phyloP scores from a whole-genome alignment of 2,329 filamentous ascomycete genomes.

The Fusarium chuoi region DNA sequence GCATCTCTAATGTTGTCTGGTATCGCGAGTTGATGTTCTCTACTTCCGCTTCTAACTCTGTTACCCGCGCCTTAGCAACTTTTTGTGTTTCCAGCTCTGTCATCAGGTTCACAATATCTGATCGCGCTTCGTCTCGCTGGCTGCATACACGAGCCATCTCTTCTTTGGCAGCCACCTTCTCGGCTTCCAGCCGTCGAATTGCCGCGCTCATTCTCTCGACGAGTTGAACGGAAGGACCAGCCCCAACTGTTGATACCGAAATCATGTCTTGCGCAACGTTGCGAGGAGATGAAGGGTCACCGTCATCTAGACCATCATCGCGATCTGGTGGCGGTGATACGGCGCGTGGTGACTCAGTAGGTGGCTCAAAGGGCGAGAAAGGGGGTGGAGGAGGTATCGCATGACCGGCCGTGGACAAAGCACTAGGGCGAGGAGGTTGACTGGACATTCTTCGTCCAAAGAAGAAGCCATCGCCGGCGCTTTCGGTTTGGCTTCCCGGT shows the following conservation, averaged over 20 bases:
- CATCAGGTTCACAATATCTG: conserved; percentile 91
- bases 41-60: conserved; percentile 74
- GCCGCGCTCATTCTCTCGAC: conserved; percentile 96
- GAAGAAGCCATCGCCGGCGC: conserved; percentile 52
- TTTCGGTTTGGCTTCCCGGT: conserved; percentile 61
- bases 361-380: conserved; percentile 60
- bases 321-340: conserved; percentile 56
- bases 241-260: conserved; percentile 87
- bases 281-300: conserved; percentile 66
- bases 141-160: conserved; percentile 81
- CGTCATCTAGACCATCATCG: conserved; percentile 63
- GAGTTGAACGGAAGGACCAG: conserved; percentile 91
- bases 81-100: conserved; percentile 81
- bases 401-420: conserved; percentile 52
- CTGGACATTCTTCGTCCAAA: conserved; percentile 61
- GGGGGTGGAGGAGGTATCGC: conserved; percentile 51
- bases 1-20: conserved; percentile 89
- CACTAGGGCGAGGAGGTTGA: conserved; percentile 58
- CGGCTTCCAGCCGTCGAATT: conserved; percentile 88
- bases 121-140: conserved; percentile 93
- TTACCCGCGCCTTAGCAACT: conserved; percentile 67
- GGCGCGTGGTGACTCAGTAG: conserved; percentile 49
- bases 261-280: conserved; percentile 84
- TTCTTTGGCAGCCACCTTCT: conserved; percentile 89
- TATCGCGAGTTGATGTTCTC: conserved; percentile 79